phyloP scores from a whole-genome alignment of 257 asterid species.

The Apocynum venetum region DNA sequence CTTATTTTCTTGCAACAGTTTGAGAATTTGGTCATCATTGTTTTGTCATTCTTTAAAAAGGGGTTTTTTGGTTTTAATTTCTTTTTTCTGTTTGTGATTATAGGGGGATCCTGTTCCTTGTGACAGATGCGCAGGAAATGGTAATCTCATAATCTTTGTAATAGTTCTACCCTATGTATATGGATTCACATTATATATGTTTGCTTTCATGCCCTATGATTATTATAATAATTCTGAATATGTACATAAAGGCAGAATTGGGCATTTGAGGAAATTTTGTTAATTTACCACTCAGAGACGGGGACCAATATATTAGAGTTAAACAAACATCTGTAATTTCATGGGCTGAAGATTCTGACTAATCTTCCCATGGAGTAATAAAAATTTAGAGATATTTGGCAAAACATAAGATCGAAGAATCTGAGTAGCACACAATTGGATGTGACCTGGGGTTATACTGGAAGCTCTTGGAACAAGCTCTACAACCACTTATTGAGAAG shows the following conservation, averaged over 20 bases:
- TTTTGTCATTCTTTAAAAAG: background rate
- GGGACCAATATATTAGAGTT: too few species aligned
- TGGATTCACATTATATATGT: background rate
- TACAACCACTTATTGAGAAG: background rate
- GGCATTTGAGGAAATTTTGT: too few species aligned
- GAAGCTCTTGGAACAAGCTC: background rate
- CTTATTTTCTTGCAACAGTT: background rate
- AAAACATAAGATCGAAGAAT: too few species aligned
- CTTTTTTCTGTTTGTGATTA: slow-evolving; percentile 14
- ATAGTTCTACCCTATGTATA: background rate
- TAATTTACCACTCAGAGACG: too few species aligned
- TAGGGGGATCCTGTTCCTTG: slow-evolving; percentile 96
- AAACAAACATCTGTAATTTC: too few species aligned
- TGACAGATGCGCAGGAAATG: slow-evolving; percentile 88
- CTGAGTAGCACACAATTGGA: background rate
- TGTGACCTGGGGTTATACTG: background rate
- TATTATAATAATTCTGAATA: too few species aligned
- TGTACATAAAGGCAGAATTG: too few species aligned
- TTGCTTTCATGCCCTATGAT: too few species aligned
- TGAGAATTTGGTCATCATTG: background rate
- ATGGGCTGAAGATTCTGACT: too few species aligned
- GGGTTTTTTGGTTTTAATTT: background rate
- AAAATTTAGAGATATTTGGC: too few species aligned
- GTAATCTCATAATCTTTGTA: slow-evolving; percentile 29
- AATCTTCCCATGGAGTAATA: too few species aligned